Base-by-base conservation (phyloP, 345 rosid genomes). In the Eutrema heterophyllum region DNA sequence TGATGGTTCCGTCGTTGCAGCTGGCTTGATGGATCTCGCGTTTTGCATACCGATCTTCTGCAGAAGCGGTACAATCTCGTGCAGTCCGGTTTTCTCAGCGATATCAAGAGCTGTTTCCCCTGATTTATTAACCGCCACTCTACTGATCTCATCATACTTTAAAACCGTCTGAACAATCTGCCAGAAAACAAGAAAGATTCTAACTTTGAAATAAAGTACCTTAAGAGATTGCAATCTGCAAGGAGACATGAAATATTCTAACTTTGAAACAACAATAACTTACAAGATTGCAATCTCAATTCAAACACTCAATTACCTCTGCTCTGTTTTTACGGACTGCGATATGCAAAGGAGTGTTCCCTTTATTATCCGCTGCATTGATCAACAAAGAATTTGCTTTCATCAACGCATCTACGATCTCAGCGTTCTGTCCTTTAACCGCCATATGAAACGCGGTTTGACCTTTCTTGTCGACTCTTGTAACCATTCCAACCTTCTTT, bases 391-490 rank as follows among this genome's bases (percentile, higher is more conserved):
- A 58, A 76, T 83, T 86, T 0, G 76, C 80, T 60, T 72, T 55
- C 61, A 90, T 44, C 49, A 95, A 79, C 64, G 71, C 89, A 64
- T 80, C 84, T 1, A 90, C 97, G 3, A 88, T 74, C 61, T 84
- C 92, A 39, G 67, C 61, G 38, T 72, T 83, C 61, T 79, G 92
- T 50, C 99, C 97, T 83, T 95, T 95, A 75, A 81, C 99, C 0
- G 99, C 99, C 99, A 88, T 89, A 60, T 95, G 97, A 50, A 95
- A 87, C 26, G 96, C 86, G 2, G 93, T 89, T 78, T 95, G 97
- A 63, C 97, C 89, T 74, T 95, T 89, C 85, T 86, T 84, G 60
- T 95, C 99, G 0, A 46, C 76, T 71, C 85, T 86, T 3, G 78
- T 81, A 35, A 82, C 83, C 64, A 88, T 74, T 24, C 84, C 87